These are phyloP conservation scores for Lipomyces orientalis DNA, from an alignment of 805 yeast species.

Conservation along the genomic window DNA sequence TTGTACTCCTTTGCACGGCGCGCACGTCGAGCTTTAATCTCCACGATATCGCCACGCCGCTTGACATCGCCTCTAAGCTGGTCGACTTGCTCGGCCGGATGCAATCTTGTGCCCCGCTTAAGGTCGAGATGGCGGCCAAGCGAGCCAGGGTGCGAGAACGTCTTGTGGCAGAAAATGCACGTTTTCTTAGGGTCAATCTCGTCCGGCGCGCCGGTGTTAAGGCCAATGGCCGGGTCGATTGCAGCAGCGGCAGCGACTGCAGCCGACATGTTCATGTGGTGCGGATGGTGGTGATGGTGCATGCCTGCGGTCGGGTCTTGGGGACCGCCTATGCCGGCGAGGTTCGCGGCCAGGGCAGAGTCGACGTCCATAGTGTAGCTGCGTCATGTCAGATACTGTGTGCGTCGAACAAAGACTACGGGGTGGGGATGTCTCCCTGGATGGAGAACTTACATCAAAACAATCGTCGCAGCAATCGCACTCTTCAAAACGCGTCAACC, in stretches of 20 bases:
- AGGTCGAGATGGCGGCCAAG: conserved; percentile 65
- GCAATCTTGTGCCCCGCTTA: conserved; percentile 58
- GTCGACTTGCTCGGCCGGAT: conserved; percentile 58
- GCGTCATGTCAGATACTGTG: background rate
- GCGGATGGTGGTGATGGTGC: conserved; percentile 34
- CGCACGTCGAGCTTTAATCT: conserved; percentile 50
- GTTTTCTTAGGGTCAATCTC: conserved; percentile 44
- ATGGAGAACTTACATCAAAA: background rate
- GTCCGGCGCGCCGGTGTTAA: conserved; percentile 14
- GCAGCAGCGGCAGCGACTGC: conserved; percentile 36
- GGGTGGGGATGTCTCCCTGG: background rate
- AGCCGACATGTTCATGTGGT: conserved; percentile 31
- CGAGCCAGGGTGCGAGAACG: conserved; percentile 63
- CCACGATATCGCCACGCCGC: conserved; percentile 56
- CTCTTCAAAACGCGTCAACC: background rate
- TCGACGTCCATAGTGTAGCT: conserved; percentile 29
- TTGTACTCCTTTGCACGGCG: conserved; percentile 53
- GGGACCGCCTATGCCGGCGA: conserved; percentile 28
- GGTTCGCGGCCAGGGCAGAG: conserved; percentile 34
- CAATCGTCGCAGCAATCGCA: background rate
- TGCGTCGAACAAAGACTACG: background rate
- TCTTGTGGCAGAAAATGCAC: conserved; percentile 60
- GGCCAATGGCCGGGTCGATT: conserved; percentile 33
- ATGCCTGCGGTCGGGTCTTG: conserved; percentile 27
- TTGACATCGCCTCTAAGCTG: conserved; percentile 56